Conservation (phyloP, 2,329 filamentous ascomycete species). For the Eutypa lata region DNA sequence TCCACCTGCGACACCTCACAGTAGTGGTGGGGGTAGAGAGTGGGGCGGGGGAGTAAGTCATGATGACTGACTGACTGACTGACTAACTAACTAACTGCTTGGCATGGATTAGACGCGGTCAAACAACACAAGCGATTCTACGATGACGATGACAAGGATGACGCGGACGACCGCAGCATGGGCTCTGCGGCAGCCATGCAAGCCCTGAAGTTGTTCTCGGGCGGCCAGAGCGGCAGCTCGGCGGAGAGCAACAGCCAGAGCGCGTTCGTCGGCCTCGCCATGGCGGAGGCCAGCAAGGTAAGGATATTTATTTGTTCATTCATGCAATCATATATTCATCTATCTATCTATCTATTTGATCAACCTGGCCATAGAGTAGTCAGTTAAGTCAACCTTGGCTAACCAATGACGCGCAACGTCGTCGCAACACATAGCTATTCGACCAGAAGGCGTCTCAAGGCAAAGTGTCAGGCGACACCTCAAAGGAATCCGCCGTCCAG, state of each 20-base stretch:
- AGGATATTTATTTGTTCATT: too few relatives aligned
- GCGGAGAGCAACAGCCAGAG: conserved; percentile 60
- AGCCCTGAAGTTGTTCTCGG: conserved; percentile 75
- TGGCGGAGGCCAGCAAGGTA: conserved; percentile 82
- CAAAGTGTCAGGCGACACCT: conserved; percentile 54
- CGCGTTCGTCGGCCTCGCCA: conserved; percentile 78
- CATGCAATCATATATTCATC: too few relatives aligned
- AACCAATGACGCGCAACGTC: too few relatives aligned
- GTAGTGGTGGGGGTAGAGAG: too few relatives aligned
- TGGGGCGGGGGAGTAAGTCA: too few relatives aligned
- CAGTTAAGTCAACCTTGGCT: too few relatives aligned
- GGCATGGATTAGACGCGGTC: conserved; percentile 57
- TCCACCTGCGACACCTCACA: too few relatives aligned
- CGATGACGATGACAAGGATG: conserved; percentile 41
- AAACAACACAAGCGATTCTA: conserved; percentile 73
- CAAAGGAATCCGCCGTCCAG: conserved; percentile 78
- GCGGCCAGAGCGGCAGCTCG: conserved; percentile 39
- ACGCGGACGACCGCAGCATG: conserved; percentile 50
- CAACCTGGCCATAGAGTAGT: too few relatives aligned
- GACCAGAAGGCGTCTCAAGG: conserved; percentile 55
- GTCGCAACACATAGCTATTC: too few relatives aligned
- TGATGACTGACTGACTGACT: too few relatives aligned
- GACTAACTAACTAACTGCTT: background rate
- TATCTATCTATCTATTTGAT: too few relatives aligned
- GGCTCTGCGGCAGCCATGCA: conserved; percentile 78